Evolutionary conservation across 2,329 filamentous ascomycete genomes (phyloP).

Genomic region (Aspergillus nomiae): DNA sequence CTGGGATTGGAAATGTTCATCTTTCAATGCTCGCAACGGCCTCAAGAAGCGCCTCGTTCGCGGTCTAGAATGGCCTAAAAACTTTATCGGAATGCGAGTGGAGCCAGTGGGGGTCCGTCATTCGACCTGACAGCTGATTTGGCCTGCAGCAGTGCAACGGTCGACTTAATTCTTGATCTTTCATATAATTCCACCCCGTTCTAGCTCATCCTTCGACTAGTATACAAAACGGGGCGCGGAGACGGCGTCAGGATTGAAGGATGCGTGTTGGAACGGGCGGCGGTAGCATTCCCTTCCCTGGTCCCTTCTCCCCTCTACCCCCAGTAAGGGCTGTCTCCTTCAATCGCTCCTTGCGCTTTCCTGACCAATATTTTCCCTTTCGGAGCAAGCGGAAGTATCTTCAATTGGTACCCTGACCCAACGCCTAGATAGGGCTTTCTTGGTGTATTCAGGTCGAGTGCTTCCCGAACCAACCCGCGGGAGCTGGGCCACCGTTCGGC

Average conservation of each 20-base stretch:
- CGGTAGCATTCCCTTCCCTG: neutral
- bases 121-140: neutral
- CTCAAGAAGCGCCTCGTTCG: neutral
- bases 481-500: neutral
- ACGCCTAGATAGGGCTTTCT: neutral
- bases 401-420: neutral
- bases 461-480: neutral
- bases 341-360: neutral
- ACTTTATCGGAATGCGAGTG: constrained; percentile 5
- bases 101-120: neutral
- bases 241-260: neutral
- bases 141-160: neutral
- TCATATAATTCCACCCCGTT: too few relatives aligned
- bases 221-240: neutral
- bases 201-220: too few relatives aligned
- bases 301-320: too few relatives aligned
- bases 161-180: neutral
- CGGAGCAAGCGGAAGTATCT: too few relatives aligned
- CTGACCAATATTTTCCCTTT: neutral
- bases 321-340: neutral
- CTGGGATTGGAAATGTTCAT: neutral
- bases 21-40: neutral
- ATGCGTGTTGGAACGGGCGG: neutral
- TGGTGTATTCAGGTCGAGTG: neutral
- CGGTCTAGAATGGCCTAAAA: constrained; percentile 9